Conservation (phyloP, 345 rosid genomes). For the Euphorbia lathyris region DNA sequence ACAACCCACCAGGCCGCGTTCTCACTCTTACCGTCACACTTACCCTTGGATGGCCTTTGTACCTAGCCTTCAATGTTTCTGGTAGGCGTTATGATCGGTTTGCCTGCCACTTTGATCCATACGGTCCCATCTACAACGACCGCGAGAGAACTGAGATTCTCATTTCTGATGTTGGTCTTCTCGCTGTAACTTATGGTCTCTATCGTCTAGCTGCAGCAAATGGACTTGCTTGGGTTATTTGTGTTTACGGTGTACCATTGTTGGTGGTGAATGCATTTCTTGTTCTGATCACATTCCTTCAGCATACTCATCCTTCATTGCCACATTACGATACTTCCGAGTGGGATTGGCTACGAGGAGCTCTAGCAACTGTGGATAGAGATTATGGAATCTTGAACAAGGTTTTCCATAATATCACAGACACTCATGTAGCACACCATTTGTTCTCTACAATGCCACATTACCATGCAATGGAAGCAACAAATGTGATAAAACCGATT, state of each 20-base stretch:
- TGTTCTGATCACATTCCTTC: conserved; percentile 27
- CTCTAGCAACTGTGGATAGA: conserved; percentile 31
- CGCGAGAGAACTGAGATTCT: conserved; percentile 20
- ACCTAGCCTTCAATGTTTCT: conserved; percentile 30
- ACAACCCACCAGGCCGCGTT: conserved; percentile 28
- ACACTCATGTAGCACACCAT: conserved; percentile 37
- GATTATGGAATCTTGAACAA: conserved; percentile 35
- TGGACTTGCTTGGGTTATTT: conserved; percentile 25
- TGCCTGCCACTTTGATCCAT: conserved; percentile 32
- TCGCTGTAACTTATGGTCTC: conserved; percentile 22
- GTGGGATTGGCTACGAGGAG: conserved; percentile 40
- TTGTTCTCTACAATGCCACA: conserved; percentile 33
- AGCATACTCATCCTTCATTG: conserved; percentile 32
- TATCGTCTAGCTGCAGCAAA: conserved; percentile 15
- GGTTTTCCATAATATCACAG: conserved; percentile 35
- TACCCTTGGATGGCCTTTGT: conserved; percentile 32
- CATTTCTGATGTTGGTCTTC: conserved; percentile 26
- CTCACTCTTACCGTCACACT: conserved; percentile 21
- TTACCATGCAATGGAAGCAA: conserved; percentile 37
- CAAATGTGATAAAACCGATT: conserved; percentile 24
- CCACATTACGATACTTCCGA: conserved; percentile 31
- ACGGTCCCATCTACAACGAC: conserved; percentile 24
- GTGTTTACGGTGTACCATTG: conserved; percentile 28
- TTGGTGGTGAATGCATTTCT: conserved; percentile 28
- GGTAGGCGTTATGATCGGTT: conserved; percentile 33